Evolutionary conservation across 805 yeast species (phyloP).

Genomic region (Saccharomycopsis fermentans): DNA sequence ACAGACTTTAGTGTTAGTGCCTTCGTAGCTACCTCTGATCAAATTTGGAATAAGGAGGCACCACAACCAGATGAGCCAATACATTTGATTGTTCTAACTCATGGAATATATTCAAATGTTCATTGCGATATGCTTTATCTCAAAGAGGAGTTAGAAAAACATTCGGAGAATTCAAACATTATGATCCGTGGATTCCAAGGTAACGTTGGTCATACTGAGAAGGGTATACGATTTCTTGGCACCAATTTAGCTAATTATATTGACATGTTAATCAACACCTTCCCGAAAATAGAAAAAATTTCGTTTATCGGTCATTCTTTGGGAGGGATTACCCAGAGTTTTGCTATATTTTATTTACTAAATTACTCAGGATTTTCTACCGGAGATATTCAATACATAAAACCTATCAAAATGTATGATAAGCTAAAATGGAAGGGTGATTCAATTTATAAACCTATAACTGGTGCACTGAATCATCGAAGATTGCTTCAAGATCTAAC

Average conservation of each 20-base stretch:
- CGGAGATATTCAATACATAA: constrained; percentile 6
- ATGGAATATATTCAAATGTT: constrained; percentile 84
- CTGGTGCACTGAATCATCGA: neutral
- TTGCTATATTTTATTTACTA: constrained; percentile 74
- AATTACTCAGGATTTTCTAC: constrained; percentile 23
- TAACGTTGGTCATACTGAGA: constrained; percentile 79
- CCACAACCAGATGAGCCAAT: constrained; percentile 44
- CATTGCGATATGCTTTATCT: constrained; percentile 85
- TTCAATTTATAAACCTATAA: neutral
- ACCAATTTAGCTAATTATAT: constrained; percentile 68
- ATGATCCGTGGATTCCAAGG: constrained; percentile 76
- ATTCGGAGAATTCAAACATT: constrained; percentile 44
- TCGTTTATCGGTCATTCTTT: constrained; percentile 90
- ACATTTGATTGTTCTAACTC: constrained; percentile 80
- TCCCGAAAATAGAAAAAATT: constrained; percentile 42
- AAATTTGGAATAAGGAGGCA: constrained; percentile 65
- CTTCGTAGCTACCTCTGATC: constrained; percentile 43
- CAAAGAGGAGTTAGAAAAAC: constrained; percentile 64
- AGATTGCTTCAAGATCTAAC: constrained; percentile 5
- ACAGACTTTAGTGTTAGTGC: constrained; percentile 21
- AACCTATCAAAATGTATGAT: neutral
- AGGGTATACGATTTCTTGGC: constrained; percentile 81
- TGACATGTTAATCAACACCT: constrained; percentile 37
- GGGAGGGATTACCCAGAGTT: constrained; percentile 88
- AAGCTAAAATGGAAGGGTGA: neutral